Evolutionary conservation across 345 rosid genomes (phyloP), one percentile per base, ranked within the genome.

Genomic region (Aquilaria sinensis): DNA sequence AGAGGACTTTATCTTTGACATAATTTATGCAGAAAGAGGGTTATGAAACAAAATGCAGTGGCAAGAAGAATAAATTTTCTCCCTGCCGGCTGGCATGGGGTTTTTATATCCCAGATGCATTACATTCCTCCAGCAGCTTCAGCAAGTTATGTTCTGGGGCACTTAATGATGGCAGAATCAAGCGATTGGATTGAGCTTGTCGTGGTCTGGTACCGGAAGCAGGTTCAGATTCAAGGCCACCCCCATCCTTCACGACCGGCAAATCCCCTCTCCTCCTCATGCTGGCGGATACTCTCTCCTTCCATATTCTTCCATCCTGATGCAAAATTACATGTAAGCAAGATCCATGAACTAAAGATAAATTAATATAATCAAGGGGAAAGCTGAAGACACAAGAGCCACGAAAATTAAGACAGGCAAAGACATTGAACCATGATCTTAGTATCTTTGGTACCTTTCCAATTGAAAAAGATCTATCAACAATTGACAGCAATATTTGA

Each of bases 251-350:
- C 77, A 80, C 68, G 47, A 80, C 68, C 2, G 88, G 92, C 72
- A 81, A 78, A 73, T 89, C 93, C 54, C 67, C 72, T 82, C 80
- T 80, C 66, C 83, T 81, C 57, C 81, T 73, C 74, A 70, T 76
- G 6, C 76, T 74, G 1, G 89, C 89, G 0, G 98, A 80, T 37
- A 82, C 91, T 62, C 93, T 75, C 78, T 92, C 96, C 71, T 92
- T 92, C 98, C 98, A 92, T 62, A 89, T 49, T 82, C 96, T 85
- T 62, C 96, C 98, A 72, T 92, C 98, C 98, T 89, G 74, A 65
- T 63, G 14, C 63, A 37, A 5, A 37, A 37, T 37, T 3, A 23
- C 43, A 37, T 1, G 43, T 37, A 37, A 37, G 43, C 5, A 37
- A 37, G 8, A 37, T 37, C 43, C 43, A 0, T 37, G 7, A 37